Conservation (phyloP, 2,329 filamentous ascomycete species). For the Trichoderma afroharzianum region DNA sequence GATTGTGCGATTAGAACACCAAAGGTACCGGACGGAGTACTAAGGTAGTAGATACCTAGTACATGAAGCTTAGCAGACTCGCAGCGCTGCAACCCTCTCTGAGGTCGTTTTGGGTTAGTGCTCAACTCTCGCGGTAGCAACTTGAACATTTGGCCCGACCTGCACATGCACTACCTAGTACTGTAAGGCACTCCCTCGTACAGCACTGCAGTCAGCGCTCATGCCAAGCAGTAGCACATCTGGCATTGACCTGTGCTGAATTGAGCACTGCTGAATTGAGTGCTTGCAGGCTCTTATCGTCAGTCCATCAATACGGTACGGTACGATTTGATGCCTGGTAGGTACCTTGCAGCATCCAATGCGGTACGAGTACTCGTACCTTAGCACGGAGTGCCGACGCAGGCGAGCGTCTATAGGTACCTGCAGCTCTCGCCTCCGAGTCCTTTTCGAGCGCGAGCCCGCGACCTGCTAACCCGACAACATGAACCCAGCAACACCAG, state of each 20-base stretch:
- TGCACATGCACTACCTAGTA: too few relatives aligned
- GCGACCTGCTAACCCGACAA: background rate
- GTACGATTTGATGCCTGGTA: background rate
- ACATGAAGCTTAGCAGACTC: background rate
- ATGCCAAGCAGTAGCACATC: background rate
- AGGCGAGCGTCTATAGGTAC: background rate
- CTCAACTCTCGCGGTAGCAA: too few relatives aligned
- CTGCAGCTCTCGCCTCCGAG: background rate
- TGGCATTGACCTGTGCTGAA: background rate
- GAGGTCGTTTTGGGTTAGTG: background rate
- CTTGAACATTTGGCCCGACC: background rate
- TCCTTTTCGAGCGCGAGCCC: background rate
- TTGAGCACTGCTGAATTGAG: background rate
- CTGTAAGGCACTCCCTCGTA: background rate
- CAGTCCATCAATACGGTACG: background rate
- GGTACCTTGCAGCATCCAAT: background rate
- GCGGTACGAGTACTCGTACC: background rate
- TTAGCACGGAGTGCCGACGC: background rate
- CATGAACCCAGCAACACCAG: too few relatives aligned
- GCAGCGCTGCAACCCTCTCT: background rate
- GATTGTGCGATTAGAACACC: background rate
- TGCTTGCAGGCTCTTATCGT: background rate
- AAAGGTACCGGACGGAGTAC: background rate
- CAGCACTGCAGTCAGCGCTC: background rate
- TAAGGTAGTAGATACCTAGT: too few relatives aligned